Evolutionary conservation across 2,329 filamentous ascomycete species (phyloP).

Genomic region (Rosellinia necatrix): DNA sequence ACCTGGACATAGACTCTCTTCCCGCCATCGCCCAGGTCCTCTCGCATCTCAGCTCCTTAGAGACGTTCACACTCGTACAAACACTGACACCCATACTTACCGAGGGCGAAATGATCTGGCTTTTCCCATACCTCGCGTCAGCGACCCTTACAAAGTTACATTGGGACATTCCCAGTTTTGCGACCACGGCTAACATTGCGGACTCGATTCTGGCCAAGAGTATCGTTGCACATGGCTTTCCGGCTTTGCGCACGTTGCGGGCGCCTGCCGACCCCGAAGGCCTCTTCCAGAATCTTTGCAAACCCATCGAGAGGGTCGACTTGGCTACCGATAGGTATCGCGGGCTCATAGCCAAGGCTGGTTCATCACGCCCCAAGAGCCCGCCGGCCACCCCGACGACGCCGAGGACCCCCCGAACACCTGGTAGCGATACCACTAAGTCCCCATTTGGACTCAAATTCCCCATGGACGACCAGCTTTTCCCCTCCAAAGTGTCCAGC

Average conservation of each 20-base stretch:
- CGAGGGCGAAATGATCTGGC: slow-evolving; percentile 60
- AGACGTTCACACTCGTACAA: slow-evolving; percentile 60
- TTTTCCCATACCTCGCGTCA: slow-evolving; percentile 68
- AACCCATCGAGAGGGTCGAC: slow-evolving; percentile 61
- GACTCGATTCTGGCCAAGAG: slow-evolving; percentile 65
- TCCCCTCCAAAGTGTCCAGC: slow-evolving; percentile 44
- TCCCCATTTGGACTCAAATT: slow-evolving; percentile 34
- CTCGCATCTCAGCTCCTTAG: slow-evolving; percentile 56
- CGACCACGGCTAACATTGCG: slow-evolving; percentile 51
- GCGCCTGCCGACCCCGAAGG: slow-evolving; percentile 73
- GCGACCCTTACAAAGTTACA: slow-evolving; percentile 58
- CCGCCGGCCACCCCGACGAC: slow-evolving; percentile 44
- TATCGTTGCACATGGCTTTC: slow-evolving; percentile 66
- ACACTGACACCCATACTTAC: slow-evolving; percentile 59
- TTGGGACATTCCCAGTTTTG: slow-evolving; percentile 65
- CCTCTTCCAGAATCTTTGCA: slow-evolving; percentile 70
- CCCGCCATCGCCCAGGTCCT: slow-evolving; percentile 63
- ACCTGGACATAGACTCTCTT: slow-evolving; percentile 60
- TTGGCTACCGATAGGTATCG: slow-evolving; percentile 55
- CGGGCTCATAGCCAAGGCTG: slow-evolving; percentile 34
- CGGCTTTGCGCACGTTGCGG: slow-evolving; percentile 62
- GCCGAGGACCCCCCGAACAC: slow-evolving; percentile 36
- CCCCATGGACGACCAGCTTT: slow-evolving; percentile 33
- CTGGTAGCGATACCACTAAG: slow-evolving; percentile 22
- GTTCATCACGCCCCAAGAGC: slow-evolving; percentile 30